phyloP scores from a whole-genome alignment of 305 asterid genomes.

The Stenogyne calaminthoides region DNA sequence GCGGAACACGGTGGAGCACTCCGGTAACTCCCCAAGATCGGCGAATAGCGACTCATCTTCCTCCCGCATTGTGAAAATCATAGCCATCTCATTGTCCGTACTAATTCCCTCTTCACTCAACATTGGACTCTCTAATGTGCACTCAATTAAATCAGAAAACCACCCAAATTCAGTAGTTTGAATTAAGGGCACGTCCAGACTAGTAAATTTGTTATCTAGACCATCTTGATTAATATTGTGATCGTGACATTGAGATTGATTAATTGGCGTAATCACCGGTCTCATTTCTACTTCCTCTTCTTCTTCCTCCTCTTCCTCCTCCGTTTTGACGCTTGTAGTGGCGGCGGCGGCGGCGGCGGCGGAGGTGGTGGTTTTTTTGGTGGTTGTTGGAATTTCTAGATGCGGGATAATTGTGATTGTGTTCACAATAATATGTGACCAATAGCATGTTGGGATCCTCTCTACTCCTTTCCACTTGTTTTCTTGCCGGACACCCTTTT shows the following conservation, averaged over 20 bases:
- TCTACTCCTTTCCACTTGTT: constrained; percentile 84
- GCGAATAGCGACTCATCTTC: constrained; percentile 84
- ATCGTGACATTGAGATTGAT: constrained; percentile 28
- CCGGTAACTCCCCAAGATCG: constrained; percentile 92
- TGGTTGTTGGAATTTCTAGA: constrained; percentile 36
- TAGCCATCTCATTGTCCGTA: constrained; percentile 51
- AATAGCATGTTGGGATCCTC: constrained; percentile 62
- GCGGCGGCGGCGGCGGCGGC: constrained; percentile 10
- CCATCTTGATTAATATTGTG: constrained; percentile 16
- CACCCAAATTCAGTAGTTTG: constrained; percentile 55
- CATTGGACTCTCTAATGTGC: constrained; percentile 59
- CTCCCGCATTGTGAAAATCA: constrained; percentile 66
- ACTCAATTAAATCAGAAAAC: constrained; percentile 62
- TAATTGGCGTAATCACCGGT: constrained; percentile 16
- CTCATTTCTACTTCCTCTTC: constrained; percentile 45
- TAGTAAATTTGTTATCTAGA: constrained; percentile 41
- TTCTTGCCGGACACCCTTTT: constrained; percentile 92
- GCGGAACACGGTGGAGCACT: constrained; percentile 76
- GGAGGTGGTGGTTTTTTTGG: constrained; percentile 17
- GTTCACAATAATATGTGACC: constrained; percentile 83
- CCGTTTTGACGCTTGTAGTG: constrained; percentile 29
- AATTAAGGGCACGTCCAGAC: constrained; percentile 34
- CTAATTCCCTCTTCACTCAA: constrained; percentile 38
- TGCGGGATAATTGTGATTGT: constrained; percentile 78
- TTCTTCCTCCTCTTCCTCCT: constrained; percentile 44